Base-by-base conservation (phyloP, 1,139 yeast genomes). In the Yamadazyma songkhlaensis region DNA sequence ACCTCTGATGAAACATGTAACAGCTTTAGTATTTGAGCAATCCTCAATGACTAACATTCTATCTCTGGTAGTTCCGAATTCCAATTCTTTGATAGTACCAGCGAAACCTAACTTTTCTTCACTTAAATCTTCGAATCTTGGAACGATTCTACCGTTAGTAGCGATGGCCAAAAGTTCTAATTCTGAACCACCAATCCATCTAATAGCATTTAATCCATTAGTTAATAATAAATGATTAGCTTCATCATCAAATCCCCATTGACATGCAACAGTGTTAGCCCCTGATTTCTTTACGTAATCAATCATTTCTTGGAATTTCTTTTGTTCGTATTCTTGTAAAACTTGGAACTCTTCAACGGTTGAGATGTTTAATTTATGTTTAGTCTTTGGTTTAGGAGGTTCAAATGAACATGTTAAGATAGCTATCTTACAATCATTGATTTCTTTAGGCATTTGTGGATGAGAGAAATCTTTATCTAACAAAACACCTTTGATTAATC, bases 171-270 rank as follows among this genome's bases (percentile, higher is more conserved):
- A 81, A 47, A 88, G 77, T 67, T 92, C 98, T 52, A 92, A 76
- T 57, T 94, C 99, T 37, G 95, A 88, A 29, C 98, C 98, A 43
- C 98, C 98, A 40, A 94, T 96, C 98, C 98, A 94, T 72, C 98
- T 82, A 32, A 94, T 95, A 26, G 98, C 97, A 37, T 96, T 95
- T 47, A 92, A 75, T 31, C 86, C 78, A 62, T 90, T 88, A 52
- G 94, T 87, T 51, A 90, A 72, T 46, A 92, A 74, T 57, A 92
- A 69, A 62, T 94, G 97, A 64, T 92, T 94, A 31, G 98, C 98
- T 68, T 94, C 98, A 62, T 94, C 99, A 60, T 94, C 98, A 57
- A 94, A 94, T 10, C 99, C 99, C 98, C 98, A 92, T 69, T 92
- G 99, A 67, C 98, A 92, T 29, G 95, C 94, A 41, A 92, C 98